Percentiles rank a stretch among this genome's conserved stretches.
These are phyloP conservation scores for Boletales sp. DNA, from an alignment of 768 basidiomycete species.

Conservation along the genomic window DNA sequence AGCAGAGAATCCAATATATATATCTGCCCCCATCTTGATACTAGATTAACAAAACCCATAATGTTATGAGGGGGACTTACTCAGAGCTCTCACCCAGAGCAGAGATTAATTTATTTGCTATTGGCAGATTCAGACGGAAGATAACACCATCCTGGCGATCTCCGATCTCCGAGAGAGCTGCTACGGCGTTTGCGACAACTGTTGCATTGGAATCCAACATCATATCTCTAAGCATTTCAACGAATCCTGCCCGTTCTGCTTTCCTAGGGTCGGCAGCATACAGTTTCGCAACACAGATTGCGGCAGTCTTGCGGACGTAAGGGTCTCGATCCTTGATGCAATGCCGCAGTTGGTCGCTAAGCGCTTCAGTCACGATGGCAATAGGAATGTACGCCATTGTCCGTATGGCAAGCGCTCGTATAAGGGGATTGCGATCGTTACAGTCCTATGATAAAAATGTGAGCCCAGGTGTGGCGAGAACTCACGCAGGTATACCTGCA, in stretches of 20 bases:
- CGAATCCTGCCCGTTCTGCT: slow-evolving; percentile 88
- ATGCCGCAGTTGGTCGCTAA: slow-evolving; percentile 88
- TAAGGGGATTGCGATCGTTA: slow-evolving; percentile 92
- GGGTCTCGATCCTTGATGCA: slow-evolving; percentile 93
- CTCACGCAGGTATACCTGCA: slow-evolving; percentile 54
- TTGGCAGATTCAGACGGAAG: slow-evolving; percentile 81
- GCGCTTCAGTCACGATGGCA: slow-evolving; percentile 77
- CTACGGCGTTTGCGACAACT: slow-evolving; percentile 96
- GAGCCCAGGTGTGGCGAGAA: slow-evolving; percentile 7
- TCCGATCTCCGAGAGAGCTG: slow-evolving; percentile 93
- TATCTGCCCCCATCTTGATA: slow-evolving; percentile 91
- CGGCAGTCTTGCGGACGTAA: slow-evolving; percentile 98
- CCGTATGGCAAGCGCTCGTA: slow-evolving; percentile 93
- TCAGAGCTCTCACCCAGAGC: slow-evolving; percentile 96
- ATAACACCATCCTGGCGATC: slow-evolving; percentile 94
- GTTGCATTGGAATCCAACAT: slow-evolving; percentile 94
- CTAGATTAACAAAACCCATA: slow-evolving; percentile 9
- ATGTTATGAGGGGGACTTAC: slow-evolving; percentile 47
- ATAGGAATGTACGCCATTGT: slow-evolving; percentile 99
- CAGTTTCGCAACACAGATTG: slow-evolving; percentile 95
- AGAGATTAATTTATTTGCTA: slow-evolving; percentile 85
- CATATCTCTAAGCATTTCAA: slow-evolving; percentile 85
- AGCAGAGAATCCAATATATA: slow-evolving; percentile 94
- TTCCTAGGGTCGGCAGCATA: slow-evolving; percentile 84
- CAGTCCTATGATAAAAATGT: slow-evolving; percentile 64